Evolutionary conservation across 129 eudicot genomes (phyloP).

Genomic region (Pulicaria dysenterica): DNA sequence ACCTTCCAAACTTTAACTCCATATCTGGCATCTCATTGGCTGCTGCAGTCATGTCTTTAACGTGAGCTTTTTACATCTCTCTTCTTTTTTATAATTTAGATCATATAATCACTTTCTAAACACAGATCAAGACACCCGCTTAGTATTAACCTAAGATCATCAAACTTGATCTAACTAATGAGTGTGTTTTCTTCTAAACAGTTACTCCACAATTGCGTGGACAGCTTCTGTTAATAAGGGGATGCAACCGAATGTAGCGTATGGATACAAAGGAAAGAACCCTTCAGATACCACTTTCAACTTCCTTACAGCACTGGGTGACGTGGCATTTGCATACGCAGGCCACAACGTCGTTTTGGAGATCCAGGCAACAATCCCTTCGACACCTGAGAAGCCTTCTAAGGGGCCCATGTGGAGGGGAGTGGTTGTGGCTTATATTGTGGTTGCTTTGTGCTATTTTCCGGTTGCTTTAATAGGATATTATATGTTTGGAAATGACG

Average conservation of each 20-base stretch:
- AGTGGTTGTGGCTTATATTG: conserved; percentile 60
- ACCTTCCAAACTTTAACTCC: conserved; percentile 80
- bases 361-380: conserved; percentile 81
- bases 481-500: conserved; percentile 56
- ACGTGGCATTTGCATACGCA: conserved; percentile 79
- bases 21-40: conserved; percentile 74
- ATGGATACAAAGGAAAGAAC: conserved; percentile 42
- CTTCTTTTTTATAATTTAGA: background rate
- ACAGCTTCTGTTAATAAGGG: conserved; percentile 65
- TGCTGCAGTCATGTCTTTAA: conserved; percentile 79
- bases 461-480: conserved; percentile 74
- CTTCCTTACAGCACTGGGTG: conserved; percentile 64
- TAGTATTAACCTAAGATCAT: background rate
- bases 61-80: conserved; percentile 36
- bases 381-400: conserved; percentile 73
- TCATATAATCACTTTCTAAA: background rate
- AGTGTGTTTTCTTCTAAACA: conserved; percentile 26
- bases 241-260: conserved; percentile 47
- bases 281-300: conserved; percentile 47
- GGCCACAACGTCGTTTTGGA: conserved; percentile 86
- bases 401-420: conserved; percentile 85
- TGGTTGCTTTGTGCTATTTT: conserved; percentile 69
- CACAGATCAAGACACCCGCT: background rate
- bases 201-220: conserved; percentile 85
- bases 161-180: background rate